Base-by-base conservation (phyloP, 2,329 filamentous ascomycete species). In the Fusarium papillatum region DNA sequence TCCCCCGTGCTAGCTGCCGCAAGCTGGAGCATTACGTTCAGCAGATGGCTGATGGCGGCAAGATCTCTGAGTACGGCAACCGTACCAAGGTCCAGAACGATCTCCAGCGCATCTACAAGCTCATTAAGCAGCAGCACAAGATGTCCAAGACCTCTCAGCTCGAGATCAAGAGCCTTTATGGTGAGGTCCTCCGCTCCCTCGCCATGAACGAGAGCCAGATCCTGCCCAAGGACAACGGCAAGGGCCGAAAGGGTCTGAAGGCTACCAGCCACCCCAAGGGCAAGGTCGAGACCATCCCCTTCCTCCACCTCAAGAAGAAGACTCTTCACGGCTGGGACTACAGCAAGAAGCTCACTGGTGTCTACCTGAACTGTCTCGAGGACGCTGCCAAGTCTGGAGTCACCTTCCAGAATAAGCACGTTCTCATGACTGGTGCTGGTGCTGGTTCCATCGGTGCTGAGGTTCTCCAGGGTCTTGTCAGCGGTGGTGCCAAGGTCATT, bases 171-270 rank as follows among this genome's bases (percentile, higher is more conserved):
- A 93, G 91, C 79, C 88, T 99, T 17, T 99, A 99, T 85, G 93
- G 94, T 82, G 97, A 98, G 81, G 95, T 99, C 73, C 92, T 98
- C 76, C 95, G 96, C 77, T 97, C 97, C 22, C 88, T 99, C 43
- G 94, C 94, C 71, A 99, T 99, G 97, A 99, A 98, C 81, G 96
- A 99, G 86, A 96, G 93, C 83, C 96, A 98, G 83, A 98, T 99
- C 81, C 94, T 99, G 76, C 95, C 96, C 43, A 94, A 94, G 83
- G 95, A 98, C 82, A 94, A 93, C 77, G 92, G 92, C 81, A 95
- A 94, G 85, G 82, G 83, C 74, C 88, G 90, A 82, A 92, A 92
- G 84, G 80, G 82, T 62, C 77, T 88, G 70, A 90, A 90, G 82
- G 83, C 84, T 65, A 90, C 89, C 77, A 90, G 88, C 71, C 86